Conservation (phyloP, 1,284 basidiomycete species). For the Mycena sp. region DNA sequence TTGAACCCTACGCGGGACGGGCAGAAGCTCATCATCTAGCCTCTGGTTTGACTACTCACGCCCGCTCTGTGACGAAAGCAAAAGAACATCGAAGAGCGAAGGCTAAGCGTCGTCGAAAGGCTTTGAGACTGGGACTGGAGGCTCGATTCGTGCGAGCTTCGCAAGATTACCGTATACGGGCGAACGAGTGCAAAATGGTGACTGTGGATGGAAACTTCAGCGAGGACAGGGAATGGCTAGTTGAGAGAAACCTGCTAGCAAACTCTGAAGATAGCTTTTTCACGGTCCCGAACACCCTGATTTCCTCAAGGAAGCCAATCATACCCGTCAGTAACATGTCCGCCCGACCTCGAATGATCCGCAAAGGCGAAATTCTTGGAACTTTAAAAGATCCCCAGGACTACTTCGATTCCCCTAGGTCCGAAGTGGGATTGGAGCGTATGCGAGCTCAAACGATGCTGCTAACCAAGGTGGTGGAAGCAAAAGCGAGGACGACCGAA, state of each 20-base stretch:
- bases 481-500: no score
- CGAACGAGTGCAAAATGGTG: neutral
- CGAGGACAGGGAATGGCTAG: neutral
- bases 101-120: neutral
- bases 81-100: neutral
- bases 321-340: conserved; percentile 2
- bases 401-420: neutral
- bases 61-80: neutral
- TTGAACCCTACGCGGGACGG: neutral
- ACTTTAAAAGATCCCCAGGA: neutral
- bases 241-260: neutral
- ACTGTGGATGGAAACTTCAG: neutral
- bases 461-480: no score
- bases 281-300: conserved; percentile 3
- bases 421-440: neutral
- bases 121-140: neutral
- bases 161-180: neutral
- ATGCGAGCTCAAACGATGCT: no score
- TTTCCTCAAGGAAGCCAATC: neutral
- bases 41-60: neutral
- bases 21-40: neutral
- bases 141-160: neutral
- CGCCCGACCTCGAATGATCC: neutral
- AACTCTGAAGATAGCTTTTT: neutral
- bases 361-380: neutral